Evolutionary conservation across 2,329 filamentous ascomycete genomes (phyloP).

Genomic region (Penicillium sclerotiorum): DNA sequence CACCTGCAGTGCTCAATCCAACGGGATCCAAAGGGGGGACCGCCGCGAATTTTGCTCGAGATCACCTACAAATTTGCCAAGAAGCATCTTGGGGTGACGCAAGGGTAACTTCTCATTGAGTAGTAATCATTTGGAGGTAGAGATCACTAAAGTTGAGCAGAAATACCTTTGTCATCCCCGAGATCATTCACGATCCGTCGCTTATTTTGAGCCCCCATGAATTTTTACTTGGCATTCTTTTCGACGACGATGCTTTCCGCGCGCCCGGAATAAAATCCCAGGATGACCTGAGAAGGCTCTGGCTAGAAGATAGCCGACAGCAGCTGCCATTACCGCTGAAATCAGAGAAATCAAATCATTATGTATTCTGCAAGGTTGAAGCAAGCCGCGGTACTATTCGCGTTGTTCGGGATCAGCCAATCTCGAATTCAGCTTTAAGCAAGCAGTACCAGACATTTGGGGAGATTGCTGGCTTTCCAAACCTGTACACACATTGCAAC

Average conservation of each 20-base stretch:
- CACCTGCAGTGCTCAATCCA: conserved; percentile 23
- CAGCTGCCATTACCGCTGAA: conserved; percentile 4
- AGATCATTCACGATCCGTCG: background rate
- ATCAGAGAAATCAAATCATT: conserved; percentile 3
- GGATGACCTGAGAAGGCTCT: background rate
- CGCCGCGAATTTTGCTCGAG: conserved; percentile 20
- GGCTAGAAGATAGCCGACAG: background rate
- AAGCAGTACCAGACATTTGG: conserved; percentile 7
- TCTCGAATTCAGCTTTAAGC: conserved; percentile 6
- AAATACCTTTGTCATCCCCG: conserved; percentile 3
- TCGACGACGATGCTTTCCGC: background rate
- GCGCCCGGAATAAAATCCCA: background rate
- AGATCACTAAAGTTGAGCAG: background rate
- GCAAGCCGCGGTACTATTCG: background rate
- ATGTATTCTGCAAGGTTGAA: conserved; percentile 8
- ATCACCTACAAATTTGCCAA: conserved; percentile 25
- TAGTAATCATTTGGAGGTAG: background rate
- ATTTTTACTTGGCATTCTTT: conserved; percentile 2
- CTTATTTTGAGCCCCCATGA: conserved; percentile 5
- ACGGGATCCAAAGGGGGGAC: conserved; percentile 20
- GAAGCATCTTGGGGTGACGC: conserved; percentile 19
- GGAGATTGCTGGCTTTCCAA: conserved; percentile 13
- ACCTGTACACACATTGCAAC: conserved; percentile 9
- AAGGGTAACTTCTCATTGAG: background rate
- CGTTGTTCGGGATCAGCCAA: conserved; percentile 8